Conservation (phyloP, 2,329 filamentous ascomycete genomes). For the Fusarium pilosicola region DNA sequence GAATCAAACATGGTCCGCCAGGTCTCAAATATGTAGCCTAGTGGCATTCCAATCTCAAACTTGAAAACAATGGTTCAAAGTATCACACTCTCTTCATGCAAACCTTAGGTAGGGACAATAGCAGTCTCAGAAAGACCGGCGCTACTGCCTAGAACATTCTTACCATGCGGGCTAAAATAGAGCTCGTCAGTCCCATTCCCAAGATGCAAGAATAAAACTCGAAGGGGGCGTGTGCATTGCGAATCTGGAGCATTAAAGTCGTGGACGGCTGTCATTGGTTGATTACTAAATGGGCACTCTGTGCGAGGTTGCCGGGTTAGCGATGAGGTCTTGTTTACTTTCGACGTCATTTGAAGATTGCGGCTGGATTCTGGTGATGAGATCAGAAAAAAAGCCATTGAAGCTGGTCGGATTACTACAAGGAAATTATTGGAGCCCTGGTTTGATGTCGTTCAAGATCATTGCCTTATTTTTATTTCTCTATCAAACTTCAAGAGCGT, state of each 20-base stretch:
- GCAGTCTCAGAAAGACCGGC: not conserved
- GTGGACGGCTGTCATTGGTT: constrained; percentile 34
- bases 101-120: not conserved
- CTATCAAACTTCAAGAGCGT: not conserved
- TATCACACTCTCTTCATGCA: not conserved
- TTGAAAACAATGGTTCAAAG: not conserved
- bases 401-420: no score
- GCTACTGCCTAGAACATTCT: constrained; percentile 15
- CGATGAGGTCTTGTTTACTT: constrained; percentile 43
- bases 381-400: not conserved
- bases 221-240: constrained; percentile 24
- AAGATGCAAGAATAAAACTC: constrained; percentile 16
- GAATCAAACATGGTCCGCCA: not conserved
- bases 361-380: not conserved
- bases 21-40: constrained; percentile 11
- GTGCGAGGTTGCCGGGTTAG: constrained; percentile 42
- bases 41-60: not conserved
- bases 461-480: not conserved
- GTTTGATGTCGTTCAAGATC: not conserved
- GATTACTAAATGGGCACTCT: not conserved
- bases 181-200: constrained; percentile 4
- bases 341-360: constrained; percentile 45
- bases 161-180: constrained; percentile 9
- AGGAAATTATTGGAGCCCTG: not conserved
- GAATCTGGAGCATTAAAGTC: constrained; percentile 21